Base-by-base conservation (phyloP, 208 protist species). In the Balamuthia mandrillaris region DNA sequence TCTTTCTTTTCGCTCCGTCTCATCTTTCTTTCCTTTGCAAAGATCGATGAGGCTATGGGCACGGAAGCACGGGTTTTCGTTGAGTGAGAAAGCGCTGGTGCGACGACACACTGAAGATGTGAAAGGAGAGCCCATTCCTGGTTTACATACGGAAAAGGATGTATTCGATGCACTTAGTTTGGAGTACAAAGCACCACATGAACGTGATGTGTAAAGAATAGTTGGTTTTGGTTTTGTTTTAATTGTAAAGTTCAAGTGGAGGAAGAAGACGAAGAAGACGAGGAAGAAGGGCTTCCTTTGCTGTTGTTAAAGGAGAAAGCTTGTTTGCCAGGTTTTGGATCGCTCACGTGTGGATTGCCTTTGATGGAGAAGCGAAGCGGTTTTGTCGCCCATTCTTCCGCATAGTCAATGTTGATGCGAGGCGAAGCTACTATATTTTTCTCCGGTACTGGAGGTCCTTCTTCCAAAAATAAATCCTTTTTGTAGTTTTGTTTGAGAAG, bases 11-110 rank as follows among this genome's bases (percentile, higher is more conserved):
- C 47, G 18, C 10, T n/a, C 18, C 14, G 47, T 60, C 5, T 39
- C 12, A 2, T 24, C n/a, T 63, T 9, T 24, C 21, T 35, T 6
- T 1, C 21, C 10, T 63, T 24, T 52, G 24, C 6, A 65, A 33
- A 72, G 72, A 27, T 81, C 72, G 0, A 81, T 81, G 72, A 44
- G 72, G 3, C 35, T 81, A 35, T 81, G 72, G 72, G 72, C 72
- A 37, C 2, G 72, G 9, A 16, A 41, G 21, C 54, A 81, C 24
- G 42, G 72, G 35, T 35, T 81, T 16, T 63, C 49, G 29, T 33
- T 81, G 7, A 81, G 72, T 51, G 72, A 81, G 52, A 81, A 81
- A 35, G 72, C 39, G 2, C 47, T 81, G 1, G 49, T 33, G 9
- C 72, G 49, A 9, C 27, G 72, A 29, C 61, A 81, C n/a, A 81